Conservation (phyloP, 805 yeast genomes). For the Yarrowia sp. region DNA sequence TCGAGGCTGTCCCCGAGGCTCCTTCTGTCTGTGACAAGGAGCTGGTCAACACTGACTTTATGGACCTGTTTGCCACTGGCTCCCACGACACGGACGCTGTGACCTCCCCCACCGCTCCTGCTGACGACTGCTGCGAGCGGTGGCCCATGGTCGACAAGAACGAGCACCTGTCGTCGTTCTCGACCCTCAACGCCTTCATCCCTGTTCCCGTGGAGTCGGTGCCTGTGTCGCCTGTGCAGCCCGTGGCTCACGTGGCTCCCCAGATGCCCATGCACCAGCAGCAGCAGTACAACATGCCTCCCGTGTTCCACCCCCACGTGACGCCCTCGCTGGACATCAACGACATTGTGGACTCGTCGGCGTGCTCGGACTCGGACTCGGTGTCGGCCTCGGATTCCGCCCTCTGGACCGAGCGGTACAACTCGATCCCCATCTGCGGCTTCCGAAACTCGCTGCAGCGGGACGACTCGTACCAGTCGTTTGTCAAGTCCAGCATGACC, state of each 20-base stretch:
- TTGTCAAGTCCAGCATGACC: conserved; percentile 32
- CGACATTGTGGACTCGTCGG: conserved; percentile 33
- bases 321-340: conserved; percentile 23
- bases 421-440: conserved; percentile 44
- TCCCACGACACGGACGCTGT: neutral
- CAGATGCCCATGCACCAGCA: conserved; percentile 11
- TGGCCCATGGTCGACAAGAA: conserved; percentile 36
- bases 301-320: conserved; percentile 2
- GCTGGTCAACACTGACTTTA: conserved; percentile 10
- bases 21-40: neutral
- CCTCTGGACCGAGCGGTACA: conserved; percentile 40
- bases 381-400: conserved; percentile 41
- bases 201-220: conserved; percentile 29
- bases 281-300: neutral
- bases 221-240: conserved; percentile 29
- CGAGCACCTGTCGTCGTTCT: conserved; percentile 29
- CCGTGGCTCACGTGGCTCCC: conserved; percentile 2
- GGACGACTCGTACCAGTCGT: conserved; percentile 33
- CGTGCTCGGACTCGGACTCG: conserved; percentile 35
- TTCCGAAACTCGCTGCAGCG: conserved; percentile 41
- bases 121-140: conserved; percentile 11
- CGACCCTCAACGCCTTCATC: conserved; percentile 26
- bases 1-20: neutral
- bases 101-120: neutral
- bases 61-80: conserved; percentile 14